Conservation (phyloP, 1,139 yeast species). For the Saccharomyces hybrid region DNA sequence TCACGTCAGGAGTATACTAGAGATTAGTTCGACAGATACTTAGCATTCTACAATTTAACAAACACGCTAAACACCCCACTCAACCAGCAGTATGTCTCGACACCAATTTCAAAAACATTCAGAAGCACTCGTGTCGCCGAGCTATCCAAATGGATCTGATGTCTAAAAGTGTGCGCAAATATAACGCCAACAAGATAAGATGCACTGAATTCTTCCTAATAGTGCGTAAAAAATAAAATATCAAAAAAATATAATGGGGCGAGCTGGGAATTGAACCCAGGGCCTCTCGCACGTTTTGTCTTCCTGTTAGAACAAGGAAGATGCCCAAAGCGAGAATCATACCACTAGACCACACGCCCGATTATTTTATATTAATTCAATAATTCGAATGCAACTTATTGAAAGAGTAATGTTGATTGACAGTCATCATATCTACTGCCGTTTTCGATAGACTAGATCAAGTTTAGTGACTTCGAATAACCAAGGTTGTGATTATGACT, state of each 20-base stretch:
- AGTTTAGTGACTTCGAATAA: neutral
- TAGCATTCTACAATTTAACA: neutral
- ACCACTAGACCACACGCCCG: constrained; percentile 10
- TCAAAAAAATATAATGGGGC: constrained; percentile 15
- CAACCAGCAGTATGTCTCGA: neutral
- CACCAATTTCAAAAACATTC: neutral
- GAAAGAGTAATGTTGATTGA: neutral
- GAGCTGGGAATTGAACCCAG: constrained; percentile 30
- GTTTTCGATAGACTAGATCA: neutral
- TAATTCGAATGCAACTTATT: neutral
- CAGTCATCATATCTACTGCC: neutral
- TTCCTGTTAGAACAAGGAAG: neutral
- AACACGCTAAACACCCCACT: neutral
- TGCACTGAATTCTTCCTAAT: constrained; percentile 1
- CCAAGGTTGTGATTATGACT: neutral
- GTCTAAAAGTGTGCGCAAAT: neutral
- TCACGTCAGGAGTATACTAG: neutral
- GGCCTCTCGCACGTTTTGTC: constrained; percentile 7
- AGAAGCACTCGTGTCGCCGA: neutral
- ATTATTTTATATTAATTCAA: neutral
- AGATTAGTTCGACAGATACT: neutral
- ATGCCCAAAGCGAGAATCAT: constrained; percentile 8
- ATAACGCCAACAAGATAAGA: neutral
- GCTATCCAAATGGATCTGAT: neutral
- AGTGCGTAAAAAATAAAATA: neutral